Conservation (phyloP, 805 yeast genomes). For the Yarrowia sp. region DNA sequence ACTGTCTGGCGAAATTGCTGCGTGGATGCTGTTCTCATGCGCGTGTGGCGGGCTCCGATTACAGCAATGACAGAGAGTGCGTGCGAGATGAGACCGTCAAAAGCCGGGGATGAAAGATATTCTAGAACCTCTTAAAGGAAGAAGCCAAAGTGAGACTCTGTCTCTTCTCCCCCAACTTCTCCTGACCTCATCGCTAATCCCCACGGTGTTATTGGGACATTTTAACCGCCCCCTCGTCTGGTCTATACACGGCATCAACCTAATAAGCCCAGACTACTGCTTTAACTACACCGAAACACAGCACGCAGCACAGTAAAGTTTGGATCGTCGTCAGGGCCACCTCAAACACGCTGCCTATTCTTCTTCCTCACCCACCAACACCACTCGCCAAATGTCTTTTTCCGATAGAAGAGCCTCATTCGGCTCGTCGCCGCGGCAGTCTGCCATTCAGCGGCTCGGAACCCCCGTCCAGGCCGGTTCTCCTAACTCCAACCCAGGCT, state of each 20-base stretch:
- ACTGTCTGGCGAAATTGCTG: no score
- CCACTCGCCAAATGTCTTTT: constrained; percentile 1
- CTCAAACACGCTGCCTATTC: not conserved
- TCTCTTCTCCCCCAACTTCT: not conserved
- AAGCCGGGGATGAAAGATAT: not conserved
- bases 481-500: constrained; percentile 9
- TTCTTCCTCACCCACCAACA: not conserved
- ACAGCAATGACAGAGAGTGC: not conserved
- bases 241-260: constrained; percentile 20
- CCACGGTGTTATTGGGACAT: not conserved
- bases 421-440: constrained; percentile 22
- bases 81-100: not conserved
- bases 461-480: constrained; percentile 11
- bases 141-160: not conserved
- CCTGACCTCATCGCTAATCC: not conserved
- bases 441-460: constrained; percentile 18
- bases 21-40: not conserved
- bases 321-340: constrained; percentile 13
- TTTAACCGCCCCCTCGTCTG: not conserved
- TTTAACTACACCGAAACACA: not conserved
- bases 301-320: constrained; percentile 6
- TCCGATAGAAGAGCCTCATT: constrained; percentile 17
- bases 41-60: not conserved
- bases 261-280: not conserved
- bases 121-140: not conserved